phyloP scores from a whole-genome alignment of 257 asterid genomes.

The Jasminum sambac region DNA sequence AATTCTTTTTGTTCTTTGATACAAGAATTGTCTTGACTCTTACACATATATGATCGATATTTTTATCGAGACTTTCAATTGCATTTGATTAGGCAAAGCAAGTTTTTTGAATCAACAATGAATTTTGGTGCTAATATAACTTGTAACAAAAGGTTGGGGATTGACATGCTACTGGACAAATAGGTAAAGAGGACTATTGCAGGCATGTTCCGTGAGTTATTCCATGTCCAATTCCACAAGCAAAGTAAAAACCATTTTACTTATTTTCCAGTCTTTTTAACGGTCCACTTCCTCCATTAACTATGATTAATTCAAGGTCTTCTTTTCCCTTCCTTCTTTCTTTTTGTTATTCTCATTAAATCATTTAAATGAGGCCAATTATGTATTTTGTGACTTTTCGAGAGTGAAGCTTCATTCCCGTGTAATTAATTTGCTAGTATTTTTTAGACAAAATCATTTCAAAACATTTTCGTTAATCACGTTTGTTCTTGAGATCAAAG shows the following conservation, averaged over 20 bases:
- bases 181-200: too few relatives aligned
- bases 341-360: not conserved
- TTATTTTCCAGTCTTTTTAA: not conserved
- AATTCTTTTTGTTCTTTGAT: too few relatives aligned
- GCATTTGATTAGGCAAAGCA: too few relatives aligned
- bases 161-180: too few relatives aligned
- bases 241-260: not conserved
- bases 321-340: not conserved
- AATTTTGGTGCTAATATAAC: too few relatives aligned
- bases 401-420: not conserved
- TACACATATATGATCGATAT: not conserved
- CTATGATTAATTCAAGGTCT: too few relatives aligned
- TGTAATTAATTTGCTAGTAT: constrained; percentile 9
- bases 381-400: not conserved
- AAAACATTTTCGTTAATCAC: constrained; percentile 13
- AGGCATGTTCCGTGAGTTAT: constrained; percentile 31
- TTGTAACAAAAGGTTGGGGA: too few relatives aligned
- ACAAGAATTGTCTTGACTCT: too few relatives aligned
- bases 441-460: constrained; percentile 36
- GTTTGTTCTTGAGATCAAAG: constrained; percentile 32
- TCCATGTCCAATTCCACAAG: constrained; percentile 31
- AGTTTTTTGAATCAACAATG: too few relatives aligned
- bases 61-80: not conserved
- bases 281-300: not conserved
- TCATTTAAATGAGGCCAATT: not conserved